Conservation (phyloP, 2,329 filamentous ascomycete species). For the Huntiella savannae region DNA sequence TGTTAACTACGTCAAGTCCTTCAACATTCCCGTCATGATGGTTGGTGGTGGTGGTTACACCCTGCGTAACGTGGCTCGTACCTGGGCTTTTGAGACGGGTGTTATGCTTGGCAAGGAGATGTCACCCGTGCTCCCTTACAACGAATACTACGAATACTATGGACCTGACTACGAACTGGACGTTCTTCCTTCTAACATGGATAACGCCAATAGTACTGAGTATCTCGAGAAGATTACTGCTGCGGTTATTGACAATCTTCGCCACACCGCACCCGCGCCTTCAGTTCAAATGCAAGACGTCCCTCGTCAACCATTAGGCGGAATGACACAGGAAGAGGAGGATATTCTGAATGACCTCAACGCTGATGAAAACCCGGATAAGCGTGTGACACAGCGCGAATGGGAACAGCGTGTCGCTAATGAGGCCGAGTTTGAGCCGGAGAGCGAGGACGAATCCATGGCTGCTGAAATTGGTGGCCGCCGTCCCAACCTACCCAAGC, state of each 20-base stretch:
- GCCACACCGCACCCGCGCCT: constrained; percentile 68
- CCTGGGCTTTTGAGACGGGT: constrained; percentile 94
- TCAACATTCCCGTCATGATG: constrained; percentile 70
- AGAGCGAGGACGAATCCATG: constrained; percentile 80
- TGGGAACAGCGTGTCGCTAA: constrained; percentile 64
- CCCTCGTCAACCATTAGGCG: constrained; percentile 39
- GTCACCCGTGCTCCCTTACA: constrained; percentile 70
- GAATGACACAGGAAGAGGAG: constrained; percentile 48
- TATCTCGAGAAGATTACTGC: constrained; percentile 70
- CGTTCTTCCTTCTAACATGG: constrained; percentile 71
- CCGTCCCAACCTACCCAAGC: constrained; percentile 27
- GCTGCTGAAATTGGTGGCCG: constrained; percentile 53
- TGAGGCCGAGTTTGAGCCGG: constrained; percentile 57
- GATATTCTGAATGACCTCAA: constrained; percentile 51
- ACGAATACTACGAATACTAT: constrained; percentile 94
- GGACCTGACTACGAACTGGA: constrained; percentile 80
- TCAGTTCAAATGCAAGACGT: constrained; percentile 81
- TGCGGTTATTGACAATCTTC: constrained; percentile 67
- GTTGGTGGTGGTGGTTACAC: constrained; percentile 94
- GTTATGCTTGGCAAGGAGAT: constrained; percentile 70
- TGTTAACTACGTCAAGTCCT: constrained; percentile 76
- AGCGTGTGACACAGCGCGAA: constrained; percentile 59
- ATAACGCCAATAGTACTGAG: constrained; percentile 71
- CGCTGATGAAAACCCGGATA: constrained; percentile 71
- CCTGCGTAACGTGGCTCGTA: constrained; percentile 87